These are phyloP conservation scores for Lophiotrema nucula DNA, from an alignment of 495 filamentous ascomycete species.

Conservation along the genomic window DNA sequence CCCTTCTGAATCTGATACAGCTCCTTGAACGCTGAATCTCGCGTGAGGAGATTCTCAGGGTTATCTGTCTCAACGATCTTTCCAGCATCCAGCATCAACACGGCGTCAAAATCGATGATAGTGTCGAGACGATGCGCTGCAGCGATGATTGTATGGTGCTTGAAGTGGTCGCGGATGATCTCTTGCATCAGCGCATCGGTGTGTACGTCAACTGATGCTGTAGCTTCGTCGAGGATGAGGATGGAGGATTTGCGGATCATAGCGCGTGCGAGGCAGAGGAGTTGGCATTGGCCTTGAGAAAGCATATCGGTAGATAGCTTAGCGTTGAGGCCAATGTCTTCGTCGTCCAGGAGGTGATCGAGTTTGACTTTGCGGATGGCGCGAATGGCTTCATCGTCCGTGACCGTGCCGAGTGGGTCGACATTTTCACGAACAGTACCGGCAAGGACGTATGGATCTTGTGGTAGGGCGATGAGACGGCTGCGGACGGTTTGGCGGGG, in stretches of 20 bases:
- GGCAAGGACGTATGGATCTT: slow-evolving; percentile 68
- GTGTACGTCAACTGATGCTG: slow-evolving; percentile 54
- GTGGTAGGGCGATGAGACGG: slow-evolving; percentile 59
- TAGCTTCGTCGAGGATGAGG: slow-evolving; percentile 89
- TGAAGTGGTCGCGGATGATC: slow-evolving; percentile 39
- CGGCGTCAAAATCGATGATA: slow-evolving; percentile 42
- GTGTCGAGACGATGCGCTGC: slow-evolving; percentile 44
- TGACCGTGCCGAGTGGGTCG: slow-evolving; percentile 74
- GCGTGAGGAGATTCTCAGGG: slow-evolving; percentile 2
- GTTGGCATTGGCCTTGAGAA: slow-evolving; percentile 84
- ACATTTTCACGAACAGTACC: slow-evolving; percentile 82
- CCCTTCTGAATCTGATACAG: slow-evolving; percentile 21
- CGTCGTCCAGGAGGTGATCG: slow-evolving; percentile 51
- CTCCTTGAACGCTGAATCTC: slow-evolving; percentile 12
- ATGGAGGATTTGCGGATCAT: slow-evolving; percentile 78
- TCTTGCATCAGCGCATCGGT: slow-evolving; percentile 41
- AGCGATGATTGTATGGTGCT: slow-evolving; percentile 38
- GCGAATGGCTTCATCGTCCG: slow-evolving; percentile 68
- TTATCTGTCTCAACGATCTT: slow-evolving; percentile 39
- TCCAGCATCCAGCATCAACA: slow-evolving; percentile 41
- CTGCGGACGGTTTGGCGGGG: slow-evolving; percentile 55
- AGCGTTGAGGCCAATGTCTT: slow-evolving; percentile 72
- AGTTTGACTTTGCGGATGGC: slow-evolving; percentile 77
- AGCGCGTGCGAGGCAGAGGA: slow-evolving; percentile 83
- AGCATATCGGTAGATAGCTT: slow-evolving; percentile 53